phyloP scores from a whole-genome alignment of 768 basidiomycete species.

The Pisolithus microcarpus region DNA sequence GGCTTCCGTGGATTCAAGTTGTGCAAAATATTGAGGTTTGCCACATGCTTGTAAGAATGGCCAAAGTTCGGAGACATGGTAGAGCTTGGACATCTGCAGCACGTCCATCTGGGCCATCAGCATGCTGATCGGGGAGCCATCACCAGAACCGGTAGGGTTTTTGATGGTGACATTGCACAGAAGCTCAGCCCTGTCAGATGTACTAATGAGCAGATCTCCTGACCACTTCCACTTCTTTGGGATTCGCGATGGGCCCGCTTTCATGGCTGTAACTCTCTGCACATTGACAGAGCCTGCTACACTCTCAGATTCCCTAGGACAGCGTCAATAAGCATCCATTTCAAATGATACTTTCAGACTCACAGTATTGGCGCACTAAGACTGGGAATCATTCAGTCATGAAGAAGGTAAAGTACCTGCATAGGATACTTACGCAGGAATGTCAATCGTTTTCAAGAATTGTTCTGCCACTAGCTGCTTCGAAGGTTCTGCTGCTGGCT shows the following conservation, averaged over 20 bases:
- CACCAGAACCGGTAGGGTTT: constrained; percentile 36
- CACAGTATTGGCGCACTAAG: constrained; percentile 19
- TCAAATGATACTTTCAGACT: constrained; percentile 1
- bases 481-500: constrained; percentile 11
- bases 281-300: constrained; percentile 2
- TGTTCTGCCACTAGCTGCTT: constrained; percentile 17
- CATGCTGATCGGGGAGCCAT: constrained; percentile 45
- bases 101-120: constrained; percentile 35
- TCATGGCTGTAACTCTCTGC: constrained; percentile 4
- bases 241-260: constrained; percentile 33
- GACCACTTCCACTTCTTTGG: constrained; percentile 61
- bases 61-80: constrained; percentile 41
- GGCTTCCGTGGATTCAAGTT: constrained; percentile 35
- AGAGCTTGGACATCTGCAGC: constrained; percentile 41
- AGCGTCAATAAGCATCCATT: not conserved
- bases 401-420: not conserved
- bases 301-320: constrained; percentile 12
- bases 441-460: constrained; percentile 19
- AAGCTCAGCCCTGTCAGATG: constrained; percentile 30
- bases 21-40: constrained; percentile 45
- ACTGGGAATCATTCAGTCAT: constrained; percentile 6
- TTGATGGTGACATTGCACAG: constrained; percentile 45
- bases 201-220: constrained; percentile 44
- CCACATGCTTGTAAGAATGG: constrained; percentile 44
- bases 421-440: constrained; percentile 19